Conservation (phyloP, 441 rosid genomes). For the Cnidoscolus chayamansa region DNA sequence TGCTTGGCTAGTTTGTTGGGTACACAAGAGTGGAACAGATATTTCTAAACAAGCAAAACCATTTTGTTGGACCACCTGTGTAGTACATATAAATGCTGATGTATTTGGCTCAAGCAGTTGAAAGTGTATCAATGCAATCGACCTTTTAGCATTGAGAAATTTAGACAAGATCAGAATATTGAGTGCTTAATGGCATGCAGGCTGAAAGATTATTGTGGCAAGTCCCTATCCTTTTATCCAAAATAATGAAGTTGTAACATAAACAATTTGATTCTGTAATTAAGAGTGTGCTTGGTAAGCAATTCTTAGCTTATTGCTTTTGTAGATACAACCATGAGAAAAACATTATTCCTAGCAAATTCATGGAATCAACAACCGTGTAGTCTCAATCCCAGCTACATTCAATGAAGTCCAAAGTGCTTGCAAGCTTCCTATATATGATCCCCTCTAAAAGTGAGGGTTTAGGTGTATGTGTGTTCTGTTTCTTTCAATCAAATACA, state of each 20-base stretch:
- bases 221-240: neutral
- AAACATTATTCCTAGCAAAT: neutral
- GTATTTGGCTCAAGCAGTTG: neutral
- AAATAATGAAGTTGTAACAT: neutral
- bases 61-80: neutral
- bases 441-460: neutral
- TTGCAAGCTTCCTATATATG: neutral
- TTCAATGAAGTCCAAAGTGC: neutral
- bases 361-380: neutral
- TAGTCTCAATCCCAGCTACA: neutral
- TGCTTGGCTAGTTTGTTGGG: neutral
- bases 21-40: neutral
- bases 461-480: neutral
- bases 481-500: neutral
- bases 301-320: neutral
- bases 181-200: neutral
- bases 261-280: neutral
- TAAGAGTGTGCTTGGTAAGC: slow-evolving; percentile 1
- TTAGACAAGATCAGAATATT: neutral
- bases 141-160: neutral
- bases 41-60: neutral
- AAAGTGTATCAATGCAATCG: neutral
- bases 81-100: neutral
- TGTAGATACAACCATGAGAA: too few species aligned
- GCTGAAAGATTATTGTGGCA: neutral